These are phyloP conservation scores for Kernera saxatilis DNA, from an alignment of 345 rosid species.

Conservation along the genomic window DNA sequence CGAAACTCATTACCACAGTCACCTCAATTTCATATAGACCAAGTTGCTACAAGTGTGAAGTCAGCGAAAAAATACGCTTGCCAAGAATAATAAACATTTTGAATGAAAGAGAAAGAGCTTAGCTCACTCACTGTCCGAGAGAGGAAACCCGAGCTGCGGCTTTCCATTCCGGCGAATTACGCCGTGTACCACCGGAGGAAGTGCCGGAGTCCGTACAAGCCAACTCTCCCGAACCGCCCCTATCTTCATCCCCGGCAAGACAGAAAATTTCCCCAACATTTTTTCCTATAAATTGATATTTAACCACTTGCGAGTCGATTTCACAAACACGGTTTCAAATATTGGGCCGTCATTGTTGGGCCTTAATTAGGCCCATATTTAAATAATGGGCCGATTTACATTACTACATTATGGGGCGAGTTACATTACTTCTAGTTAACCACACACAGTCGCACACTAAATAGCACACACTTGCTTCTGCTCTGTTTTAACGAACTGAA, in stretches of 20 bases:
- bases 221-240: slow-evolving; percentile 2
- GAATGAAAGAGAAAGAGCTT: slow-evolving; percentile 3
- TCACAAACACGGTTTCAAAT: neutral
- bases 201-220: slow-evolving; percentile 8
- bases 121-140: slow-evolving; percentile 28
- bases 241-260: slow-evolving; percentile 25
- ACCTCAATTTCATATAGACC: neutral
- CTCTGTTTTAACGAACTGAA: slow-evolving; percentile 5
- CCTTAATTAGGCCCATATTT: neutral
- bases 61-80: neutral
- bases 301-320: neutral
- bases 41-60: neutral
- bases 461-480: neutral
- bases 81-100: neutral
- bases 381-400: neutral
- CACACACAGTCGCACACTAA: neutral
- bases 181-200: neutral
- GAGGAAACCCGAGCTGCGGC: neutral
- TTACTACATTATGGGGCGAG: neutral
- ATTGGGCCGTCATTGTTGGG: slow-evolving; percentile 1
- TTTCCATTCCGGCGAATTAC: neutral
- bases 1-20: neutral
- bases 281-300: neutral
- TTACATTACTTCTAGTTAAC: neutral
- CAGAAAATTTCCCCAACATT: neutral